Evolutionary conservation across 305 asterid species (phyloP).

Genomic region (Petunia hybrid): DNA sequence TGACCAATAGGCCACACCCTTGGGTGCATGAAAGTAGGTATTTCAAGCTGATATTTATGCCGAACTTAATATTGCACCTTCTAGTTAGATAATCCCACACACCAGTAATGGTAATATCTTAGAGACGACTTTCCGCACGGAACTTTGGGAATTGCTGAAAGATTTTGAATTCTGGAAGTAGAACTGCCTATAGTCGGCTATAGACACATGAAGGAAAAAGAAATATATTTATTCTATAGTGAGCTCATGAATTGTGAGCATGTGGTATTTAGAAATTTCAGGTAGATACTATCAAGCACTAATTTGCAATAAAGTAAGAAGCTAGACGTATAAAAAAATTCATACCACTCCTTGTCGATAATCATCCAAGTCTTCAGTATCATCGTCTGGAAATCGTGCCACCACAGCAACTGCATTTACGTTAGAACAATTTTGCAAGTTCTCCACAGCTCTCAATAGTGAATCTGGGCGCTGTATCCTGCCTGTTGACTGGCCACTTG

Average conservation of each 20-base stretch:
- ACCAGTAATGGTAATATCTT: background rate
- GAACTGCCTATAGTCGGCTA: background rate
- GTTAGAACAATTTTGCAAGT: slow-evolving; percentile 52
- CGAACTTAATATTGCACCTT: background rate
- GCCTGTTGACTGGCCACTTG: slow-evolving; percentile 85
- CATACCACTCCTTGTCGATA: slow-evolving; percentile 81
- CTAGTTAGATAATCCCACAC: slow-evolving; percentile 16
- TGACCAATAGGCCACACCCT: no score
- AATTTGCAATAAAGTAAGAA: slow-evolving; percentile 24
- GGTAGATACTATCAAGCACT: background rate
- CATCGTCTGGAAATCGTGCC: slow-evolving; percentile 96
- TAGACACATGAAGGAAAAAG: background rate
- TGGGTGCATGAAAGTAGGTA: background rate
- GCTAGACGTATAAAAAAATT: slow-evolving; percentile 13
- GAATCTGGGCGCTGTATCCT: slow-evolving; percentile 80
- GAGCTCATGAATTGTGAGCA: slow-evolving; percentile 5
- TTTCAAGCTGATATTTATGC: background rate
- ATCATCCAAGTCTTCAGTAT: slow-evolving; percentile 55
- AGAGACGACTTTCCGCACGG: background rate
- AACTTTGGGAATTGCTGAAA: background rate
- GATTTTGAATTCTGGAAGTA: background rate
- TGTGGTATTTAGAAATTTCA: background rate
- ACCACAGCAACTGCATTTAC: slow-evolving; percentile 91
- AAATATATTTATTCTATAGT: background rate
- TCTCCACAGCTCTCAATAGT: slow-evolving; percentile 75